These are phyloP conservation scores for Citrullus amarus DNA, from an alignment of 306 rosid genomes.

Conservation along the genomic window DNA sequence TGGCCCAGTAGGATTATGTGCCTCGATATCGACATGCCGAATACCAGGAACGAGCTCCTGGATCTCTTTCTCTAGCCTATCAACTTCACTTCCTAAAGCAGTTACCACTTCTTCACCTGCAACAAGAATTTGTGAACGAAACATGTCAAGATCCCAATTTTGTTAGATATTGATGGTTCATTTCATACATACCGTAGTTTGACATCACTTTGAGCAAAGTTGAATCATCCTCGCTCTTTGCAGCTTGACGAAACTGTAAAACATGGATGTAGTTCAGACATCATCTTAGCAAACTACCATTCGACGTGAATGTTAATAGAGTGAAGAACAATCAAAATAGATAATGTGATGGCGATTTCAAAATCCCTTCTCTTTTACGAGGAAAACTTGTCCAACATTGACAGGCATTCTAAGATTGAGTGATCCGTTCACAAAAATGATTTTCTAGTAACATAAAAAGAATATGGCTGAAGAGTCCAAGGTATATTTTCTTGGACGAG, in stretches of 20 bases:
- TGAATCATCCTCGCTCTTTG: conserved; percentile 32
- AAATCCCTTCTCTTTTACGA: not conserved
- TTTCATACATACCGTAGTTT: conserved; percentile 49
- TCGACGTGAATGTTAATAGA: not conserved
- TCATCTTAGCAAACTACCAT: not conserved
- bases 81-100: conserved; percentile 94
- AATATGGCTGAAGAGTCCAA: not conserved
- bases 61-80: conserved; percentile 89
- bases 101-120: conserved; percentile 98
- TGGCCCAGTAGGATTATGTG: conserved; percentile 61
- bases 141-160: conserved; percentile 7
- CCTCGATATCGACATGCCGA: conserved; percentile 92
- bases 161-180: not conserved
- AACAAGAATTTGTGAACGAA: not conserved
- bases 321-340: not conserved
- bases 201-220: conserved; percentile 63
- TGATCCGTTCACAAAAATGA: not conserved
- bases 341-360: not conserved
- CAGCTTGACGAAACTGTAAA: conserved; percentile 60
- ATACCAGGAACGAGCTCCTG: conserved; percentile 89
- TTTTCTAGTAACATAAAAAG: not conserved
- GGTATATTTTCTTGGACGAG: not conserved
- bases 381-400: not conserved
- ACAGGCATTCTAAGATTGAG: not conserved
- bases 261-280: not conserved